phyloP scores from a whole-genome alignment of 225 moss, liverwort and hornwort species.

The Takakia lepidozioides region DNA sequence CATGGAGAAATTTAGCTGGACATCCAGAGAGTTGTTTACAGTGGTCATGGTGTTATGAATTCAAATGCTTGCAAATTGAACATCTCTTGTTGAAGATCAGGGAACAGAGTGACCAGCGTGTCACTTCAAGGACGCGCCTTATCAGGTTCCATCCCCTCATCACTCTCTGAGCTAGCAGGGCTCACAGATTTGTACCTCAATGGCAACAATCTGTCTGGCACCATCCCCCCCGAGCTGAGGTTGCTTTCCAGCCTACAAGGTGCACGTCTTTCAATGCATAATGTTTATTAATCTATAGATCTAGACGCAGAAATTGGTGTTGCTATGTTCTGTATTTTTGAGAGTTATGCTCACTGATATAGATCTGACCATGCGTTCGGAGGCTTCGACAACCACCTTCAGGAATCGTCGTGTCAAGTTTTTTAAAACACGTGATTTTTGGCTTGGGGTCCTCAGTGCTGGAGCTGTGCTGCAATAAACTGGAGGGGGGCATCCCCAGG shows the following conservation, averaged over 20 bases:
- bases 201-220: constrained; percentile 34
- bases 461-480: constrained; percentile 35
- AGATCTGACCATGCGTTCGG: no score
- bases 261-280: constrained; percentile 3
- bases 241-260: constrained; percentile 38
- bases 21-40: neutral
- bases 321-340: no score
- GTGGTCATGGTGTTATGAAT: neutral
- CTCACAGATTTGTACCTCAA: constrained; percentile 45
- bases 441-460: constrained; percentile 27
- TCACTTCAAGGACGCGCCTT: constrained; percentile 34
- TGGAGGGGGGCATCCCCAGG: constrained; percentile 31
- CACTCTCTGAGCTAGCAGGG: constrained; percentile 24
- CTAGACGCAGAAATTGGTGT: no score
- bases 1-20: neutral
- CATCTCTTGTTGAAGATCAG: constrained; percentile 9
- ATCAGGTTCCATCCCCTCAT: constrained; percentile 36
- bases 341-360: no score
- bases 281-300: no score
- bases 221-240: constrained; percentile 36
- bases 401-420: no score
- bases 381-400: no score
- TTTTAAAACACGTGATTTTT: no score
- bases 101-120: constrained; percentile 29
- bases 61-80: neutral